phyloP scores from a whole-genome alignment of 805 yeast genomes.

The Brettanomyces bruxellensis region DNA sequence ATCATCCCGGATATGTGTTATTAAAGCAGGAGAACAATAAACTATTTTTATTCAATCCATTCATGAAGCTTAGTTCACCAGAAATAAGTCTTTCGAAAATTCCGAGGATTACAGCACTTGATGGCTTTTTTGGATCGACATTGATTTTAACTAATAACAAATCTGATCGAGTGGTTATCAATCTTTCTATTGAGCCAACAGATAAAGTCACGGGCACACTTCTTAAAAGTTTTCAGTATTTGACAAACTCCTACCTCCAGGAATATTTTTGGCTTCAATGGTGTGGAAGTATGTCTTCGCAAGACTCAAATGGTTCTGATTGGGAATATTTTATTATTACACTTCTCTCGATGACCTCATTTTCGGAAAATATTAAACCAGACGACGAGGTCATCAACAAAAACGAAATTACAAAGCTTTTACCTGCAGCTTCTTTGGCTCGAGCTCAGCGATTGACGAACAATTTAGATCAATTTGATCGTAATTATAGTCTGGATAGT shows the following conservation, averaged over 20 bases:
- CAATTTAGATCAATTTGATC: background rate
- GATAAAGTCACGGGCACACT: conserved; percentile 34
- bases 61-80: conserved; percentile 38
- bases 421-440: conserved; percentile 16
- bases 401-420: conserved; percentile 19
- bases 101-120: conserved; percentile 15
- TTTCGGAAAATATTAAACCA: conserved; percentile 33
- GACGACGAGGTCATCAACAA: conserved; percentile 6
- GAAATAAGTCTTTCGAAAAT: conserved; percentile 18
- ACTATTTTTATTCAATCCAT: conserved; percentile 45
- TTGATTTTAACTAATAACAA: conserved; percentile 16
- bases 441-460: background rate
- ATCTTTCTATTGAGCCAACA: conserved; percentile 36
- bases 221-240: conserved; percentile 39
- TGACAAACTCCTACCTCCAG: conserved; percentile 49
- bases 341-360: conserved; percentile 33
- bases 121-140: conserved; percentile 16
- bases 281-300: conserved; percentile 42
- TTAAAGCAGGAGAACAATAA: conserved; percentile 28
- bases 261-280: conserved; percentile 56
- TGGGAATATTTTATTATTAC: conserved; percentile 54
- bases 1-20: conserved; percentile 36
- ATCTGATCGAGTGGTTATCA: conserved; percentile 20
- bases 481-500: conserved; percentile 36
- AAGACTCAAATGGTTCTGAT: conserved; percentile 33